Evolutionary conservation across 2,329 filamentous ascomycete genomes (phyloP), one percentile per base, ranked within the genome.

Genomic region (Zarea fungicola): DNA sequence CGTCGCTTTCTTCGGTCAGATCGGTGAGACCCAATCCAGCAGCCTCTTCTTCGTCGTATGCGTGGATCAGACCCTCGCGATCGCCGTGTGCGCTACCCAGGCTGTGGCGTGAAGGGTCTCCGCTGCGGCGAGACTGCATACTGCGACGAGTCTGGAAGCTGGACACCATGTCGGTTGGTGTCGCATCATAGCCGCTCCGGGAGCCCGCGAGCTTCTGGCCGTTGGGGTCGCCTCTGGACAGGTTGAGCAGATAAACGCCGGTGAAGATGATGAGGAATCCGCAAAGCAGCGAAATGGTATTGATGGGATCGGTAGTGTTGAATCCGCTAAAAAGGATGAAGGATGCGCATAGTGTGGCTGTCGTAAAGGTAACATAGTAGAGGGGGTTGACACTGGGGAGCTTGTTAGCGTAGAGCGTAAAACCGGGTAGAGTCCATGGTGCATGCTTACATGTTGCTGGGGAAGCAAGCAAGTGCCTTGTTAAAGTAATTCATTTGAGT

Each of bases 401-500:
- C n/a, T n/a, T 18, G 51, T 60, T 36, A 57, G 56, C 25, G 37
- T 11, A 14, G 16, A 43, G n/a, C n/a, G n/a, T 9, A 21, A 11
- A 13, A 8, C 10, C 6, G n/a, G 25, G 14, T 28, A 14, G 11
- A 2, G 35, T 28, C n/a, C 14, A 18, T 8, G 16, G 10, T 34
- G 28, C 25, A 37, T 21, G 74, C 87, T 66, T 78, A 96, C 91
- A 99, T 95, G 60, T 95, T 96, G 26, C 93, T 96, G 25, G 89
- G 92, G 70, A 97, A 99, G 62, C 95, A 90, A 67, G 89, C 95
- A 52, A 99, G 74, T 7, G 93, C 93, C 70, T 99, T 99, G 77
- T 99, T 99, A 71, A 99, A 96, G 70, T 99, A 99, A 70, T 99
- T 99, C 93, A 99, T 97, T 75, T 99, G 93, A 8, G 91, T 96